Conservation (phyloP, 2,329 filamentous ascomycete species). For the Colletotrichum sp. region DNA sequence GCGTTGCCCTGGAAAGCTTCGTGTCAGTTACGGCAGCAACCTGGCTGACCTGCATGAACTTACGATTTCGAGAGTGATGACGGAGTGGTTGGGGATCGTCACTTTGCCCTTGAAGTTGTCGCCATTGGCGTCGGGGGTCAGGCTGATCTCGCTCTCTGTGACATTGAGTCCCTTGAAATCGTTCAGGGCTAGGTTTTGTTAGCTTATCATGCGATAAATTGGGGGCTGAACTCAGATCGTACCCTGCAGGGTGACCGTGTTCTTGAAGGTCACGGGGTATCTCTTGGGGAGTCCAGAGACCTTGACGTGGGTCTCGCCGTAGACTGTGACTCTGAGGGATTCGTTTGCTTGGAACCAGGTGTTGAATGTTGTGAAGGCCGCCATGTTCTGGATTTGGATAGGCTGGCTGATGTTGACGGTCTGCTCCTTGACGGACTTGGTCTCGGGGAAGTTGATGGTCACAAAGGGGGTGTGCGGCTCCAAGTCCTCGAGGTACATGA, state of each 20-base stretch:
- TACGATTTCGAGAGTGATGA: conserved; percentile 69
- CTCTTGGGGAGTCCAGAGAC: conserved; percentile 53
- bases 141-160: conserved; percentile 52
- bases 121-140: conserved; percentile 42
- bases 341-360: conserved; percentile 56
- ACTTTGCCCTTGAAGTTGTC: conserved; percentile 67
- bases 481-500: conserved; percentile 60
- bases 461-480: conserved; percentile 53
- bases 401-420: conserved; percentile 57
- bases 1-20: conserved; percentile 59
- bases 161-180: conserved; percentile 61
- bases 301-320: conserved; percentile 56
- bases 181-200: conserved; percentile 46
- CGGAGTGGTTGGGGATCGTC: conserved; percentile 67
- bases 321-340: conserved; percentile 53
- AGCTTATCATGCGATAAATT: not conserved
- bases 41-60: conserved; percentile 29
- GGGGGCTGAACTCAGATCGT: not conserved
- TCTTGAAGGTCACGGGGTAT: conserved; percentile 60
- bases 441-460: conserved; percentile 56
- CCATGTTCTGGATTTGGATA: conserved; percentile 49
- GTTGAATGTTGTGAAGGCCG: conserved; percentile 61
- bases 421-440: conserved; percentile 52
- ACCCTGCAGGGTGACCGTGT: conserved; percentile 54
- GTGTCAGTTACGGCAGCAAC: not conserved